Evolutionary conservation across 495 filamentous ascomycete species (phyloP).

Genomic region (Oidiodendron maius): DNA sequence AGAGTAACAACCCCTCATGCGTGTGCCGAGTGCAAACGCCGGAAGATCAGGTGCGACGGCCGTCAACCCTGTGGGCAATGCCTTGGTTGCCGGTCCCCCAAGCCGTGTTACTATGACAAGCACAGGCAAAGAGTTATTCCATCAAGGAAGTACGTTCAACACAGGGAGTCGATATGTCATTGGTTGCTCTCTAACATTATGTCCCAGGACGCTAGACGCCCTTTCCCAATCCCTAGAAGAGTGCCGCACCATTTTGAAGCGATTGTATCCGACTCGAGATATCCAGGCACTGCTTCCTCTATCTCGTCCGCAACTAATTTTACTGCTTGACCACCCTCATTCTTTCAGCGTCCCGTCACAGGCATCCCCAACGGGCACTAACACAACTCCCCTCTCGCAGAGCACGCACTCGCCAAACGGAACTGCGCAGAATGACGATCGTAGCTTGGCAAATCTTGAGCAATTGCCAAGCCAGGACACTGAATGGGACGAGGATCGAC

Average conservation of each 20-base stretch:
- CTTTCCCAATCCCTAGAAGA: constrained; percentile 52
- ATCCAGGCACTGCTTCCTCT: constrained; percentile 42
- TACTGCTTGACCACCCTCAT: constrained; percentile 39
- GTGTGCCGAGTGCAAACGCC: constrained; percentile 53
- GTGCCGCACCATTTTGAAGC: constrained; percentile 49
- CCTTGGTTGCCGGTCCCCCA: constrained; percentile 49
- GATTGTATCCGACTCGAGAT: constrained; percentile 47
- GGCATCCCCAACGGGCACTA: constrained; percentile 16
- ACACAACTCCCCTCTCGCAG: constrained; percentile 16
- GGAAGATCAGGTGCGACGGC: constrained; percentile 54
- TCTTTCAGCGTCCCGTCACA: constrained; percentile 27
- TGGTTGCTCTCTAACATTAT: constrained; percentile 8
- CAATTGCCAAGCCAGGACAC: constrained; percentile 47
- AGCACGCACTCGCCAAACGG: constrained; percentile 34
- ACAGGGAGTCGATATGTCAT: too few species aligned
- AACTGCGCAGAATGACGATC: constrained; percentile 37
- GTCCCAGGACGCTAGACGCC: constrained; percentile 42
- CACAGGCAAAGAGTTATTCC: constrained; percentile 53
- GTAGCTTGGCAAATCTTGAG: constrained; percentile 42
- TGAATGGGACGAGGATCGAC: constrained; percentile 53
- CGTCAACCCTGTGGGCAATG: constrained; percentile 54
- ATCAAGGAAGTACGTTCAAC: constrained; percentile 45
- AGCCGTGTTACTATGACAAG: constrained; percentile 55
- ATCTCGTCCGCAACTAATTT: constrained; percentile 45
- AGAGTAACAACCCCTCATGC: constrained; percentile 53